Evolutionary conservation across 1,139 yeast genomes (phyloP).

Genomic region (Saccharomycopsis hybrid): DNA sequence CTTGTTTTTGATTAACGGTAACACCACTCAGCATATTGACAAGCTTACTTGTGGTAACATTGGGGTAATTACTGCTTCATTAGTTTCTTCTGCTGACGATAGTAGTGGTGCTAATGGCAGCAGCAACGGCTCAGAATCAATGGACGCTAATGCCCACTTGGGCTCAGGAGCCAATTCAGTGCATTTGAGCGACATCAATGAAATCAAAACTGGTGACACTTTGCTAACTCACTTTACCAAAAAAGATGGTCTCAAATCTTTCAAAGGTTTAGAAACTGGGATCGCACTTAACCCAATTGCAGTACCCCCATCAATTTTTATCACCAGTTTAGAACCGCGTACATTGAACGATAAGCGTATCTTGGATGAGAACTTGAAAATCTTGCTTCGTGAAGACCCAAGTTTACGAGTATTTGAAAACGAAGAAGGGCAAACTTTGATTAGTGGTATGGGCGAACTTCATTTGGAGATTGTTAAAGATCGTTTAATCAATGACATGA

Average conservation of each 20-base stretch:
- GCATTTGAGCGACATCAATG: slow-evolving; percentile 31
- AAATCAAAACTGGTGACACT: slow-evolving; percentile 87
- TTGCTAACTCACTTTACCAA: slow-evolving; percentile 51
- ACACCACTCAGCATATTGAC: slow-evolving; percentile 65
- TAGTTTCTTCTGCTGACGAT: slow-evolving; percentile 12
- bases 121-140: slow-evolving; percentile 1
- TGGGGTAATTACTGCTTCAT: slow-evolving; percentile 77
- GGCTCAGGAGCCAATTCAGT: not conserved
- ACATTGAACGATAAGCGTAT: slow-evolving; percentile 72
- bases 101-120: not conserved
- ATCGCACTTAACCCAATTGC: slow-evolving; percentile 67
- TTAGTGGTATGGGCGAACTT: slow-evolving; percentile 95
- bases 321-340: slow-evolving; percentile 75
- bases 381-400: slow-evolving; percentile 78
- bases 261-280: slow-evolving; percentile 37
- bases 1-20: slow-evolving; percentile 82
- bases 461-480: slow-evolving; percentile 86
- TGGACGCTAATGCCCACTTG: slow-evolving; percentile 26
- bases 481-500: slow-evolving; percentile 68
- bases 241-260: slow-evolving; percentile 39
- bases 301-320: slow-evolving; percentile 90
- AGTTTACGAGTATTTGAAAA: slow-evolving; percentile 61
- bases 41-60: slow-evolving; percentile 70
- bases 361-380: slow-evolving; percentile 36
- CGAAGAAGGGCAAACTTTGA: slow-evolving; percentile 83